Evolutionary conservation across 345 rosid genomes (phyloP), one percentile per base, ranked within the genome.

Genomic region (Boechera retrofracta): DNA sequence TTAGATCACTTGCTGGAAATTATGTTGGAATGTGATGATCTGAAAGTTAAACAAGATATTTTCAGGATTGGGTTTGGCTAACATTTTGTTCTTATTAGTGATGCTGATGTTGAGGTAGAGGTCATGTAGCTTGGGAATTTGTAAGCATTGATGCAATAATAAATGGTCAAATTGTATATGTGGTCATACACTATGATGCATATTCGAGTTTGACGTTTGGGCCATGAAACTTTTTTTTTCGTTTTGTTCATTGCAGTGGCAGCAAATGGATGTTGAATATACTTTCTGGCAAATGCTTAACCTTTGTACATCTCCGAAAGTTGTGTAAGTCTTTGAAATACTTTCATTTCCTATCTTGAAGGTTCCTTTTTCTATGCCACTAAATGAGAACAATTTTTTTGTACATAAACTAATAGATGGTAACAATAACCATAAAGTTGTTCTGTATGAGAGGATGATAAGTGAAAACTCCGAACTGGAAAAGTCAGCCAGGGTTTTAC

Each of bases 261-360:
- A 89, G 79, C 99, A 95, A 93, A 96, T 96, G 99, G 99, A 96
- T 82, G 82, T 96, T 72, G 99, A 96, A 64, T 96, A 96, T 84
- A 91, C 98, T 48, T 96, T 96, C 85, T 96, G 99, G 99, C 99
- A 91, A 89, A 96, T 96, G 98, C 92, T 96, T 84, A 90, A 89
- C 78, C 89, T 95, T 11, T 95, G 98, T 85, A 88, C 97, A 77
- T 93, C 98, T 36, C 98, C 99, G 3, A 93, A 96, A 90, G 96
- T 96, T 55, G 98, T 96, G 99, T 96, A 82, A 86, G 98, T 81
- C 59, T 76, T 39, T 54, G 5, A 15, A 49, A 35, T 2, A 18
- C 16, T 4, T 63, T 10, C 5, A 39, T 67, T 49, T 44, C 29
- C 29, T 28, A 28, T 28, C 29, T 28, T 28, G 33, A 65, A 51